These are phyloP conservation scores for Pleurotus ostreatus DNA, from an alignment of 768 basidiomycete genomes.

Conservation along the genomic window DNA sequence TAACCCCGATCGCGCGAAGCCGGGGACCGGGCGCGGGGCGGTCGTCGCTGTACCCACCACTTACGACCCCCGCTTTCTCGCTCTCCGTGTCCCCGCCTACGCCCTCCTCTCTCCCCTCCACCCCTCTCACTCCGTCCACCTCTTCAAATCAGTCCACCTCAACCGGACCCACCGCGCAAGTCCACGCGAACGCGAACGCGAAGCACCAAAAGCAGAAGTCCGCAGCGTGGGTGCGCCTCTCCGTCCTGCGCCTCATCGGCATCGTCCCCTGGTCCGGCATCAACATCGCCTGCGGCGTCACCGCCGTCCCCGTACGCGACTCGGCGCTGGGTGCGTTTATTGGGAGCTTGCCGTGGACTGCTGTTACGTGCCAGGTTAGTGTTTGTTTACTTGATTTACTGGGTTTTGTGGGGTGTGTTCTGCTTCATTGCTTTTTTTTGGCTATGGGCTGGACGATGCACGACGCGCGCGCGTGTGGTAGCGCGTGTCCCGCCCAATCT, in stretches of 20 bases:
- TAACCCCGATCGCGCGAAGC: not conserved
- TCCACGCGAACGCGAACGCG: too few species aligned
- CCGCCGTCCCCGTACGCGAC: slow-evolving; percentile 71
- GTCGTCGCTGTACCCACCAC: too few species aligned
- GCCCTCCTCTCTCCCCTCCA: slow-evolving; percentile 23
- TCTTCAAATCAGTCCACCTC: slow-evolving; percentile 9
- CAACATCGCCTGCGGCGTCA: slow-evolving; percentile 94
- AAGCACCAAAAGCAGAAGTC: slow-evolving; percentile 20
- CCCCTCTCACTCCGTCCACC: slow-evolving; percentile 1
- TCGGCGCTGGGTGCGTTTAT: slow-evolving; percentile 82
- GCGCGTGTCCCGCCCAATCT: not conserved
- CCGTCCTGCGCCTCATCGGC: slow-evolving; percentile 85
- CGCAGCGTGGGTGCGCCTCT: slow-evolving; percentile 78
- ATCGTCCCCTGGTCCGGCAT: slow-evolving; percentile 97
- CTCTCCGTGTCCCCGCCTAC: too few species aligned
- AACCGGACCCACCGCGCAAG: too few species aligned
- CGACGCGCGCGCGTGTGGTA: too few species aligned
- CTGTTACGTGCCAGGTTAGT: slow-evolving; percentile 81
- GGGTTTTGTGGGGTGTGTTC: too few species aligned
- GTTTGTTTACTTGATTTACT: too few species aligned
- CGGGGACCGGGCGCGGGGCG: too few species aligned
- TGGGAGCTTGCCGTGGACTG: slow-evolving; percentile 84
- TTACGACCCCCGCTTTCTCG: too few species aligned
- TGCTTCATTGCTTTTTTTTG: too few species aligned
- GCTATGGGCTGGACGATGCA: too few species aligned